Percentiles rank a stretch among this genome's conserved stretches.
These are phyloP conservation scores for Marasmius tenuissimus DNA, from an alignment of 1,284 basidiomycete genomes.

Conservation along the genomic window DNA sequence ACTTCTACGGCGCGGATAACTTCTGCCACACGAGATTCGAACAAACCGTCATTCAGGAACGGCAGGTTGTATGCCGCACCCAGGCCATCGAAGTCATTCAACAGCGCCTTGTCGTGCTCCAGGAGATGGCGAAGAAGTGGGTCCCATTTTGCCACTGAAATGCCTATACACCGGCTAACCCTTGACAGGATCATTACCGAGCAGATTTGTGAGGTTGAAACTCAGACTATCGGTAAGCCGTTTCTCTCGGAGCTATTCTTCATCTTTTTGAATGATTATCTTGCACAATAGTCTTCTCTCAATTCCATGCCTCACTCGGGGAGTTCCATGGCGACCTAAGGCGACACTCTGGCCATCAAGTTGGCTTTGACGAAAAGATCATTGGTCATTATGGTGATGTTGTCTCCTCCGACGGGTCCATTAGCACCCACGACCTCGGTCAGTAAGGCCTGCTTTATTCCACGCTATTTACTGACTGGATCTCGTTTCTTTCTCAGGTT, in stretches of 20 bases:
- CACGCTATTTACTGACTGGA: background rate
- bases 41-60: slow-evolving; percentile 14
- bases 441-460: background rate
- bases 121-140: slow-evolving; percentile 35
- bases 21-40: slow-evolving; percentile 5
- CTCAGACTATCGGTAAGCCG: background rate
- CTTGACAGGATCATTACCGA: background rate
- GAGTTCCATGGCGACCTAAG: background rate
- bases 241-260: background rate
- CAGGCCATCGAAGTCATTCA: slow-evolving; percentile 37
- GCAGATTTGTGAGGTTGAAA: slow-evolving; percentile 1
- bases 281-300: background rate
- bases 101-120: slow-evolving; percentile 39
- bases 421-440: slow-evolving; percentile 1
- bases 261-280: background rate
- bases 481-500: slow-evolving; percentile 3
- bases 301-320: background rate
- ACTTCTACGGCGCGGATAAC: slow-evolving; percentile 12
- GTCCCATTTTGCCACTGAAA: background rate
- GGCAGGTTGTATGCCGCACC: slow-evolving; percentile 36
- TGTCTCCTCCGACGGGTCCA: background rate
- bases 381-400: background rate
- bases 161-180: background rate
- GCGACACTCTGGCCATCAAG: background rate
- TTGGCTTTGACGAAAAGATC: background rate